Evolutionary conservation across 345 rosid genomes (phyloP).

Genomic region (Atalantia buxifolia): DNA sequence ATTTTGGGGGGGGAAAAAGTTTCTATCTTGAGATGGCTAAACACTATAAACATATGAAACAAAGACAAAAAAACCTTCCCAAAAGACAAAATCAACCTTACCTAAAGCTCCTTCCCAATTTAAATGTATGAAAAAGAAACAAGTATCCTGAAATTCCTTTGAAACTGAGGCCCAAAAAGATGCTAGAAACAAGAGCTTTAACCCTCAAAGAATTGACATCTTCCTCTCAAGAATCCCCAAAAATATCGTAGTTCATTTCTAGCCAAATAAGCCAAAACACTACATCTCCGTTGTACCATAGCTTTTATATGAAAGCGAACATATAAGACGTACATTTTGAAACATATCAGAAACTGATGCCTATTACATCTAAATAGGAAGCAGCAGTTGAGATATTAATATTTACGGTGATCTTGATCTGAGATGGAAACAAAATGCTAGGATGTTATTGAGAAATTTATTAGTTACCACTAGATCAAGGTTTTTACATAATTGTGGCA

Average conservation of each 20-base stretch:
- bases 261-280: too few relatives aligned
- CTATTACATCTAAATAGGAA: background rate
- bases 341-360: background rate
- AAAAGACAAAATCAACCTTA: too few relatives aligned
- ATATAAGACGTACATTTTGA: background rate
- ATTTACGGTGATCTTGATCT: background rate
- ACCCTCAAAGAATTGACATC: background rate
- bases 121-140: background rate
- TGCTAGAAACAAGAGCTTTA: background rate
- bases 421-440: background rate
- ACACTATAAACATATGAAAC: too few relatives aligned
- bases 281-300: too few relatives aligned
- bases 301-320: background rate
- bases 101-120: background rate
- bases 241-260: too few relatives aligned
- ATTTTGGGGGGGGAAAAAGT: too few relatives aligned
- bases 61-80: too few relatives aligned
- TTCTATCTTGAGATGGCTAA: too few relatives aligned
- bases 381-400: background rate
- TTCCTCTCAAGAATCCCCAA: too few relatives aligned
- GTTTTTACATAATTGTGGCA: background rate
- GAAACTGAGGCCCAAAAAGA: background rate
- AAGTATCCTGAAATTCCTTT: background rate
- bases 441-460: background rate
- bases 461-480: background rate